Conservation (phyloP, 2,329 filamentous ascomycete genomes). For the Colletotrichum sp. region DNA sequence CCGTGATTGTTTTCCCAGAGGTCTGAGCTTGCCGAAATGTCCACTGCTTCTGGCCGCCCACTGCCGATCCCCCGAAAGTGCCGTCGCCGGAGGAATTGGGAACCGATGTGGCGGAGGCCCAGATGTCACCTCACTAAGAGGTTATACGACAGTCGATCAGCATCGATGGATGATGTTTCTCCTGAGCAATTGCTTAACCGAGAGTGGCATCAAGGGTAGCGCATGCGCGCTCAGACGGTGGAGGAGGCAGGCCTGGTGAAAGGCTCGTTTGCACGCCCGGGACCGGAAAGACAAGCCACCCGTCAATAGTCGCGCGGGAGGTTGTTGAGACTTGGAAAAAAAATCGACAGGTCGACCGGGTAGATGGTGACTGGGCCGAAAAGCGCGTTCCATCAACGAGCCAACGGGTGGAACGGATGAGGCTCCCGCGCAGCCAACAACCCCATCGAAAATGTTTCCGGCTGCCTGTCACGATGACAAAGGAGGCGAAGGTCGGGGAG, state of each 20-base stretch:
- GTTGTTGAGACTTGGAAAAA: background rate
- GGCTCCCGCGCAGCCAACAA: background rate
- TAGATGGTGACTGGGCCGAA: background rate
- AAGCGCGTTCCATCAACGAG: background rate
- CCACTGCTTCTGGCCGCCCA: background rate
- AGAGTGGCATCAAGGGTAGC: constrained; percentile 16
- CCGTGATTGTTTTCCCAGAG: background rate
- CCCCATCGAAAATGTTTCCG: background rate
- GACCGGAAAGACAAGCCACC: constrained; percentile 12
- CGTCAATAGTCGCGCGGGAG: constrained; percentile 14
- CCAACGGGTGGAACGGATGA: background rate
- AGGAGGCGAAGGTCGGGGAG: background rate
- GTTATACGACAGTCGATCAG: constrained; percentile 3
- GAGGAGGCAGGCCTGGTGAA: background rate
- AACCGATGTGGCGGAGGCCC: background rate
- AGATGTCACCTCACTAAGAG: background rate
- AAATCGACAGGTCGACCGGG: background rate
- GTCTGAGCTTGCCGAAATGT: background rate
- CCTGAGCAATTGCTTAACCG: constrained; percentile 17
- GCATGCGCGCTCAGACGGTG: constrained; percentile 15
- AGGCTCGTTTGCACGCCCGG: background rate
- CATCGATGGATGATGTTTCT: background rate
- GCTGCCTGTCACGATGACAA: background rate
- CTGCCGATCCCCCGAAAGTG: background rate
- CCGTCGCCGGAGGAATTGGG: background rate